These are phyloP conservation scores for Dactylellina cionopaga DNA, from an alignment of 2,329 filamentous ascomycete species.

Conservation along the genomic window DNA sequence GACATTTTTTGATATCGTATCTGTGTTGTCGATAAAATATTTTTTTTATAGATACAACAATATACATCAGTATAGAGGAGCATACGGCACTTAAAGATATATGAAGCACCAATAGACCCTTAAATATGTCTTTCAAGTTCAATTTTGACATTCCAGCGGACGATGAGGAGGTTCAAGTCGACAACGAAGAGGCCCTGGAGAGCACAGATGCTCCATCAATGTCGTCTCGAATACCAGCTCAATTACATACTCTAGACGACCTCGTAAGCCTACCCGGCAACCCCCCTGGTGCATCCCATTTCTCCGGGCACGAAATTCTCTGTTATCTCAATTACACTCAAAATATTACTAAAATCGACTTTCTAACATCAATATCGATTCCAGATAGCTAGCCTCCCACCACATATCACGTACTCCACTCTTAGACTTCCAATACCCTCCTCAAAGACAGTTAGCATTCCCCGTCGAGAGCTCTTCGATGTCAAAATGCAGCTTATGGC, in stretches of 20 bases:
- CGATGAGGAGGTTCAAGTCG: slow-evolving; percentile 21
- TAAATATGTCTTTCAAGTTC: slow-evolving; percentile 48
- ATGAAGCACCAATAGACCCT: background rate
- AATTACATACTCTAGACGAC: slow-evolving; percentile 40
- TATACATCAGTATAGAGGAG: background rate
- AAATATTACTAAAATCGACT: background rate
- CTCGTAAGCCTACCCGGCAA: slow-evolving; percentile 22
- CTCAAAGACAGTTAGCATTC: slow-evolving; percentile 68
- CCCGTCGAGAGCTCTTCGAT: slow-evolving; percentile 82
- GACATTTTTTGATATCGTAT: background rate
- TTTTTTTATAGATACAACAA: slow-evolving; percentile 26
- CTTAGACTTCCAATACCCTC: slow-evolving; percentile 71
- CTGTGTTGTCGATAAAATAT: slow-evolving; percentile 26
- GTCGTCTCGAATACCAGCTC: slow-evolving; percentile 22
- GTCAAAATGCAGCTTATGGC: slow-evolving; percentile 84
- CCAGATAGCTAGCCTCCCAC: slow-evolving; percentile 67
- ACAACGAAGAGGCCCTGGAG: background rate
- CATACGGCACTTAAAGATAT: background rate
- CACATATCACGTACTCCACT: slow-evolving; percentile 76
- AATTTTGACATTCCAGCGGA: slow-evolving; percentile 44
- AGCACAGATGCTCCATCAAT: background rate
- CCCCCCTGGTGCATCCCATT: background rate
- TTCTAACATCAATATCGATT: background rate
- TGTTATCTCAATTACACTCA: background rate
- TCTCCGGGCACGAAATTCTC: too few species aligned